Base-by-base conservation (phyloP, 1,284 basidiomycete species). In the Cutaneotrichosporon sp. region DNA sequence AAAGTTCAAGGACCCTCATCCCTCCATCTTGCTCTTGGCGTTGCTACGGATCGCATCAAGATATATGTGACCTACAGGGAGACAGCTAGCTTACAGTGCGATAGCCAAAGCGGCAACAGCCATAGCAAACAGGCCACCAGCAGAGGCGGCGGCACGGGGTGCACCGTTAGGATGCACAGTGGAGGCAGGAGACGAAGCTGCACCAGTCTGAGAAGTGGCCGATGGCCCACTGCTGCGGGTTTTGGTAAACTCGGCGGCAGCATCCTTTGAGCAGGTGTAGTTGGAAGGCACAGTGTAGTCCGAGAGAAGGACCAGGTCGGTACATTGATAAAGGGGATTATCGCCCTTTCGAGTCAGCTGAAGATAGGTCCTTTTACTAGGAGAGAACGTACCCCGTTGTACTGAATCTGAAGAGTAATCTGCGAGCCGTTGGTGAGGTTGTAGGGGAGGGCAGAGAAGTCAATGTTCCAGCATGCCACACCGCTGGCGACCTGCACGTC, bases 311-410 rank as follows among this genome's bases (percentile, higher is more conserved):
- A 87, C 85, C 60, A 92, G 76, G 77, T 91, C 89, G 53, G 89
- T 83, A 73, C 89, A 91, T 86, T 91, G 89, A 80, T 82, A 90
- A 10, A 90, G 82, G 55, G 80, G 71, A 40, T 87, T 87, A 73
- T 91, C 90, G 21, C 88, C 82, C 83, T 89, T 85, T 31, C 76
- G 1, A 85, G 58, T 60, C 16, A 63, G 50, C n/a, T 13, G 8
- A 30, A 30, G 2, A 2, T 1, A 6, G 10, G 73, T 74, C 69
- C 58, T 76, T 26, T 3, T 5, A 22, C 22, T 13, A 5, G 13
- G 14, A 14, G 22, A 30, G 13, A 13, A 53, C 51, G 31, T n/a
- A 53, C 77, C 9, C 76, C 77, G 58, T 74, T 62, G 67, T 64
- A 75, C 53, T 71, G 66, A 40, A 76, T 68, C 53, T 75, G 74